Evolutionary conservation across 176 grass and related monocot species (phyloP).

Genomic region (Puccinellia tenuiflora): DNA sequence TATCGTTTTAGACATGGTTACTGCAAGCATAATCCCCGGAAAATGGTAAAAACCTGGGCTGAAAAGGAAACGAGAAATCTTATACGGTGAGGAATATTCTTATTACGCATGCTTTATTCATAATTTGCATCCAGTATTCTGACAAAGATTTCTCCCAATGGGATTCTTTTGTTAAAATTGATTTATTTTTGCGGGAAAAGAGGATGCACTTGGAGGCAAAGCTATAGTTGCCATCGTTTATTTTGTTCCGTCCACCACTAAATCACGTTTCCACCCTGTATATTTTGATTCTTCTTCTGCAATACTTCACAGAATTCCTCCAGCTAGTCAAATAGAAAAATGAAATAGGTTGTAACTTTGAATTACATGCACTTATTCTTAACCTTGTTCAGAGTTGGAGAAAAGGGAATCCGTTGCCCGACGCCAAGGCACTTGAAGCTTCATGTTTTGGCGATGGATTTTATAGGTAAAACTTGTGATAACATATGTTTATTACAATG

Average conservation of each 20-base stretch:
- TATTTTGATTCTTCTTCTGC: neutral
- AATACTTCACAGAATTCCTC: neutral
- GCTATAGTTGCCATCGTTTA: neutral
- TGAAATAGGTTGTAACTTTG: neutral
- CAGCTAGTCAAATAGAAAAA: neutral
- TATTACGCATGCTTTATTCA: neutral
- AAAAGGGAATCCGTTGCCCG: slow-evolving; percentile 80
- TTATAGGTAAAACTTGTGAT: slow-evolving; percentile 62
- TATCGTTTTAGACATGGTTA: slow-evolving; percentile 99
- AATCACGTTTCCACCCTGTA: neutral
- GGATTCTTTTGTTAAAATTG: neutral
- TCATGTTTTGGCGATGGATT: slow-evolving; percentile 98
- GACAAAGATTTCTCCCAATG: neutral
- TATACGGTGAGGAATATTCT: slow-evolving; percentile 42
- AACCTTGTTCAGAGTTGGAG: slow-evolving; percentile 58
- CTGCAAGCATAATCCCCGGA: slow-evolving; percentile 96
- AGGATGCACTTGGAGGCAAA: neutral
- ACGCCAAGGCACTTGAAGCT: slow-evolving; percentile 61
- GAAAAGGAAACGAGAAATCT: slow-evolving; percentile 99
- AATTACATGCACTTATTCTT: neutral
- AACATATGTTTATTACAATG: neutral
- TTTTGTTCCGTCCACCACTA: neutral
- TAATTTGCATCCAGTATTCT: neutral
- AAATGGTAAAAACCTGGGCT: slow-evolving; percentile 99
- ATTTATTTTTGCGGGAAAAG: neutral